Conservation (phyloP, 768 basidiomycete genomes). For the Tubosaeta brunneosetosa region DNA sequence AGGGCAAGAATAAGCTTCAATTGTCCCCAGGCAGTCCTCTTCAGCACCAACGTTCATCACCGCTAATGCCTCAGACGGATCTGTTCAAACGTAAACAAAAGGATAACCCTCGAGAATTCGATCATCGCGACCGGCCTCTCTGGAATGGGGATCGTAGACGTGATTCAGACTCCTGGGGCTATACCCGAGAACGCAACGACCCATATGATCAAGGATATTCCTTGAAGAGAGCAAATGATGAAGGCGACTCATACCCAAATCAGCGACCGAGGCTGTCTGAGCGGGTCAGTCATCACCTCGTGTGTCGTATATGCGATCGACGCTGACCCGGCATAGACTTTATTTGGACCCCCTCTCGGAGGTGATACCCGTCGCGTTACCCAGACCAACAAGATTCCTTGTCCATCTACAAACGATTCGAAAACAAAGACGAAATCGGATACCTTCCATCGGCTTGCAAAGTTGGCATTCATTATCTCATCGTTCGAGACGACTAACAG, state of each 20-base stretch:
- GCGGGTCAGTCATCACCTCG: conserved; percentile 17
- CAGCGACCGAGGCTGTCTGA: conserved; percentile 27
- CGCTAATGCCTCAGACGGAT: conserved; percentile 42
- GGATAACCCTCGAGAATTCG: conserved; percentile 20
- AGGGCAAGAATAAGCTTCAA: conserved; percentile 19
- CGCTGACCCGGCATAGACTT: conserved; percentile 16
- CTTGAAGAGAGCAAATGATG: conserved; percentile 25
- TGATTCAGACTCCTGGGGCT: conserved; percentile 20
- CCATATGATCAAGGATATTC: conserved; percentile 13
- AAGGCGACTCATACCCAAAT: conserved; percentile 21
- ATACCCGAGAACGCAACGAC: conserved; percentile 17
- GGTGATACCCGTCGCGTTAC: conserved; percentile 1
- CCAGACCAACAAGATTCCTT: conserved; percentile 6
- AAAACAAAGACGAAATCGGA: conserved; percentile 16
- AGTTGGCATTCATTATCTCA: conserved; percentile 15
- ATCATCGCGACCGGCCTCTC: conserved; percentile 16
- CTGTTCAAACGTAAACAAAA: conserved; percentile 34
- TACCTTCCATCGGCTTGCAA: conserved; percentile 40
- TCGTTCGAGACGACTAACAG: conserved; percentile 9
- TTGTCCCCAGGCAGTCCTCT: conserved; percentile 17
- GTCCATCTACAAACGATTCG: neutral
- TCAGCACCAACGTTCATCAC: conserved; percentile 27
- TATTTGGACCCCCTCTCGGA: conserved; percentile 6
- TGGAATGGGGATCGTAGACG: conserved; percentile 22
- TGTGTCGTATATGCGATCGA: neutral